Percentiles rank a stretch among this genome's conserved stretches.
Conservation (phyloP, 345 rosid genomes). For the Populus davidiana region DNA sequence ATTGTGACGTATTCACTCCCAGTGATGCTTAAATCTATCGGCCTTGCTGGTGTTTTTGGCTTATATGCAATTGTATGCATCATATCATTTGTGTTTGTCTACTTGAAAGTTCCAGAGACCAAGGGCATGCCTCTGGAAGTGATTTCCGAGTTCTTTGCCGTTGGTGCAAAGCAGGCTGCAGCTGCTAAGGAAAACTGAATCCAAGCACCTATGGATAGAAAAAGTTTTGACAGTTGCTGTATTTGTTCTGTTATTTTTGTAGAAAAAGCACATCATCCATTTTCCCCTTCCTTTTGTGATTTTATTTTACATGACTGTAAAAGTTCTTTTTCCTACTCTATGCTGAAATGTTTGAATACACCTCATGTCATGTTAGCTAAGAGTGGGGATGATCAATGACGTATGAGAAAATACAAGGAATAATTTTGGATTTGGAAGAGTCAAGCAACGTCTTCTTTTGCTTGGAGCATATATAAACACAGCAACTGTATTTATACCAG, state of each 20-base stretch:
- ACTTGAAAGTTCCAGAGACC: conserved; percentile 83
- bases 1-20: conserved; percentile 88
- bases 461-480: background rate
- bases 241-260: conserved; percentile 11
- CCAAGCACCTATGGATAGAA: background rate
- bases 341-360: background rate
- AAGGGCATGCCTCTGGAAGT: conserved; percentile 99
- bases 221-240: conserved; percentile 23
- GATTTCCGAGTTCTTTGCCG: conserved; percentile 76
- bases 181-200: conserved; percentile 47
- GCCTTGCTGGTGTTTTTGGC: conserved; percentile 85
- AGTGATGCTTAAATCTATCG: conserved; percentile 62
- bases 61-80: conserved; percentile 66
- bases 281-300: background rate
- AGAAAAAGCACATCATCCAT: background rate
- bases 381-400: background rate
- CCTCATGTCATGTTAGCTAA: background rate
- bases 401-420: background rate
- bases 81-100: conserved; percentile 67
- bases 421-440: background rate
- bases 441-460: background rate
- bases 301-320: conserved; percentile 2
- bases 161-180: conserved; percentile 73
- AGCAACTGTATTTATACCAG: background rate
- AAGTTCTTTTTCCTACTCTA: background rate